Base-by-base conservation (phyloP, 2,329 filamentous ascomycete genomes). In the Paecilomyces dactylethromorphus region DNA sequence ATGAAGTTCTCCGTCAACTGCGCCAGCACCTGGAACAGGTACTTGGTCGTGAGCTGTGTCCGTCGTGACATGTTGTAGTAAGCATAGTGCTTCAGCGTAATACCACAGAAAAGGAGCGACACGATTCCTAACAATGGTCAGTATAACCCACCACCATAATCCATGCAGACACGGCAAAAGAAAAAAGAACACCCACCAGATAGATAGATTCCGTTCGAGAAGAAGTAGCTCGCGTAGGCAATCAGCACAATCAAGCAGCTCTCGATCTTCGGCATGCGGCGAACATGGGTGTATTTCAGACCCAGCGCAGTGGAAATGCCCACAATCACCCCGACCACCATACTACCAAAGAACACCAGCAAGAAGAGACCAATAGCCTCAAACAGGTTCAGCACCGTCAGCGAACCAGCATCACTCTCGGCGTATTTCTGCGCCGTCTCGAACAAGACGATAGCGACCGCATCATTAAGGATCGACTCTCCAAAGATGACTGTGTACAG, bases 31-130 rank as follows among this genome's bases (percentile, higher is more conserved):
- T 96, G 91, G 78, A 99, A 99, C 59, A 97, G 84, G 76, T 96
- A 99, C 74, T 99, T 99, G 56, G 94, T 99, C 15, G 94, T 96
- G 63, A 99, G 87, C 73, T 99, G 94, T 1, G 94, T 97, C 62
- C 94, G 88, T 54, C 94, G 87, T 31, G 94, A 99, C 94, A 99
- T 99, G 79, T 99, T 99, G 82, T 97, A 97, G 78, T 99, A 99
- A 62, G 94, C 94, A 70, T 99, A 99, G 73, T 99, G 94, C 76
- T 99, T 99, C 63, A 99, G 81, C 11, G 94, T 97, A 66, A 99
- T 99, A 58, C 94, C 94, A 74, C 94, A 99, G 80, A 99, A 99
- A 1, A 99, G 82, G 59, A 99, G 74, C 24, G 94, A 96, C 65
- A 99, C 94, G 68, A 99, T 99, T 66, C 92, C 91, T 94, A 58